phyloP scores from a whole-genome alignment of 2,329 filamentous ascomycete genomes.

The Trichophyton simii region DNA sequence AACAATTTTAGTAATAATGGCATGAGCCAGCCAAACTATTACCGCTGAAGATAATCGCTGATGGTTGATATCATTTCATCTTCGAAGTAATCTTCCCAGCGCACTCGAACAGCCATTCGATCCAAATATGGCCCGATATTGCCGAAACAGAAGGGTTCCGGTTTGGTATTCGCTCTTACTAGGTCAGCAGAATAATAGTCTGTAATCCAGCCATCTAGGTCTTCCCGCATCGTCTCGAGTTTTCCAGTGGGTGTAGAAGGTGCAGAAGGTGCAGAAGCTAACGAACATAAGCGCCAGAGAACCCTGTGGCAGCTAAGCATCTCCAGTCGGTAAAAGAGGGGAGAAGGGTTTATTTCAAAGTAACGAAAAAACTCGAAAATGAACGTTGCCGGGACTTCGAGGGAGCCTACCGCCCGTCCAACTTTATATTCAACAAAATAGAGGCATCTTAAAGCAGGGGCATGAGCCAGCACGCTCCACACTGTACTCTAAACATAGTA shows the following conservation, averaged over 20 bases:
- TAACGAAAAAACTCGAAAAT: not conserved
- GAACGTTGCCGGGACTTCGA: not conserved
- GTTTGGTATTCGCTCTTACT: too few species aligned
- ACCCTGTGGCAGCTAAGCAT: not conserved
- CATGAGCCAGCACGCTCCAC: not conserved
- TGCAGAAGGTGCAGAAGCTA: too few species aligned
- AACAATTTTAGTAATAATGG: not conserved
- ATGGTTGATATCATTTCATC: not conserved
- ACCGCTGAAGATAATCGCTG: too few species aligned
- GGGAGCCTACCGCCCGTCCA: not conserved
- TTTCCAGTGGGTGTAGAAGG: too few species aligned
- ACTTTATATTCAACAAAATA: not conserved
- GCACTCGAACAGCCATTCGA: not conserved
- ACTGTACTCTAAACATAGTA: not conserved
- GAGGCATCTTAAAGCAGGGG: not conserved
- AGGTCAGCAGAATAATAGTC: too few species aligned
- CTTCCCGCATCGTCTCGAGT: too few species aligned
- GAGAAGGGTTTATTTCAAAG: not conserved
- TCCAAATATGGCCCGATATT: too few species aligned
- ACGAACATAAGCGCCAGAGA: not conserved
- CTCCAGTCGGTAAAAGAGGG: not conserved
- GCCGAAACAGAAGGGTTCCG: too few species aligned
- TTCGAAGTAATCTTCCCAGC: not conserved
- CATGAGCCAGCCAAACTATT: not conserved
- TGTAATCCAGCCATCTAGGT: too few species aligned